Percentiles rank a stretch among this genome's conserved stretches.
These are phyloP conservation scores for Colletotrichum shisoi DNA, from an alignment of 2,329 filamentous ascomycete species.

Conservation along the genomic window DNA sequence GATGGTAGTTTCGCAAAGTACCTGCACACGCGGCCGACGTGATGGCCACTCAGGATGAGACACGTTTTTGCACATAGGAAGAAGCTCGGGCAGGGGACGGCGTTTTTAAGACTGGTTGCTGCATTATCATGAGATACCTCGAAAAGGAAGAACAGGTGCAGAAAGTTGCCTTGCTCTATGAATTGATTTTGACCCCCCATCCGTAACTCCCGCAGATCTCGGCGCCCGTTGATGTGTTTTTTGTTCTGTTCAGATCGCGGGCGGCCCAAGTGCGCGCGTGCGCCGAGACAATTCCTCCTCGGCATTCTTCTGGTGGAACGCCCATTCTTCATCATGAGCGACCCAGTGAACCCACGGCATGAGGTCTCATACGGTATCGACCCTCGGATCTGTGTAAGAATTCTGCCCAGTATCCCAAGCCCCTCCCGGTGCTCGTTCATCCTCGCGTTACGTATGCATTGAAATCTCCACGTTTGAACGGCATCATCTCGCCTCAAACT, in stretches of 20 bases:
- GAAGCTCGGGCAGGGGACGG: slow-evolving; percentile 27
- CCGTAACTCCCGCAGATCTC: slow-evolving; percentile 33
- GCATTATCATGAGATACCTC: slow-evolving; percentile 40
- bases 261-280: background rate
- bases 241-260: background rate
- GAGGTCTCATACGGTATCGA: slow-evolving; percentile 2
- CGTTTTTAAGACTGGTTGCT: slow-evolving; percentile 36
- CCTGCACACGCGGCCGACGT: slow-evolving; percentile 55
- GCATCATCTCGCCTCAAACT: slow-evolving; percentile 87
- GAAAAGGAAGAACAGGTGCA: slow-evolving; percentile 38
- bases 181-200: slow-evolving; percentile 38
- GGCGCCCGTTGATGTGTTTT: background rate
- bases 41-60: slow-evolving; percentile 32
- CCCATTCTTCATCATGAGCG: background rate
- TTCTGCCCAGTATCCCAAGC: background rate
- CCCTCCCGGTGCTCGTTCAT: background rate
- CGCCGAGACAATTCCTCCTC: background rate
- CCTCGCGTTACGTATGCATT: background rate
- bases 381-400: background rate
- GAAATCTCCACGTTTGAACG: background rate
- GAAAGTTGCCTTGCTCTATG: slow-evolving; percentile 36
- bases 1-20: slow-evolving; percentile 71
- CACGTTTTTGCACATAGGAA: slow-evolving; percentile 42
- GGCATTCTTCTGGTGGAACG: background rate
- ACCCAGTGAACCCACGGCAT: background rate